Evolutionary conservation across 345 rosid genomes (phyloP), one percentile per base, ranked within the genome.

Genomic region (Eutrema yunnanense): DNA sequence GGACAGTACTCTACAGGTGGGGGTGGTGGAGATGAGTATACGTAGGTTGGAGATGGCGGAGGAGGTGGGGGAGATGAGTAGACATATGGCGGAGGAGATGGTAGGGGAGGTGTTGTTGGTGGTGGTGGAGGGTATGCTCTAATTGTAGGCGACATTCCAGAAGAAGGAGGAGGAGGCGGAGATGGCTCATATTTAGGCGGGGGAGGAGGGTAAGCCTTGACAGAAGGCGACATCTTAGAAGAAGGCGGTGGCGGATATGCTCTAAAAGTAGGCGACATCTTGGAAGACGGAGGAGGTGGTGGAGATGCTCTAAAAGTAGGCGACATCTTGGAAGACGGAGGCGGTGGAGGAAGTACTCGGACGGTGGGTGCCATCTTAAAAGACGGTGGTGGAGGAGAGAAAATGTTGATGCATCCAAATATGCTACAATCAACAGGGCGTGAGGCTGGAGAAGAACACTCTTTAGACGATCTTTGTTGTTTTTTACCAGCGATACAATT

Each of bases 401-500:
- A 48, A 5, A 77, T 46, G n/a, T 77, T 77, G 36, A 44, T 65
- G 16, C 87, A 89, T 53, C 83, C 79, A 49, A 87, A 84, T 50
- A 59, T 77, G 43, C 73, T 78, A 72, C 92, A 89, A 47, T 87
- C 87, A 49, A 81, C 87, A 13, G 86, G 86, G 0, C 78, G 80
- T 1, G 89, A 89, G 4, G 82, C 86, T 30, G 59, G 33, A 2
- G 92, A 86, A 42, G 89, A 83, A 71, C 90, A 89, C 11, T 86
- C 88, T 53, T 10, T 27, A 6, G 73, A 33, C 6, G 90, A 80
- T 82, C 89, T 79, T 72, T 89, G 90, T 32, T 71, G 43, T 27
- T 11, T 49, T 83, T 84, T 84, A 1, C 84, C 86, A 10, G 84
- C 72, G 60, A 89, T 81, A 56, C 92, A 87, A 22, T 89, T 89